Base-by-base conservation (phyloP, 73 alveolate genomes). In the Paramecium caudatum region DNA sequence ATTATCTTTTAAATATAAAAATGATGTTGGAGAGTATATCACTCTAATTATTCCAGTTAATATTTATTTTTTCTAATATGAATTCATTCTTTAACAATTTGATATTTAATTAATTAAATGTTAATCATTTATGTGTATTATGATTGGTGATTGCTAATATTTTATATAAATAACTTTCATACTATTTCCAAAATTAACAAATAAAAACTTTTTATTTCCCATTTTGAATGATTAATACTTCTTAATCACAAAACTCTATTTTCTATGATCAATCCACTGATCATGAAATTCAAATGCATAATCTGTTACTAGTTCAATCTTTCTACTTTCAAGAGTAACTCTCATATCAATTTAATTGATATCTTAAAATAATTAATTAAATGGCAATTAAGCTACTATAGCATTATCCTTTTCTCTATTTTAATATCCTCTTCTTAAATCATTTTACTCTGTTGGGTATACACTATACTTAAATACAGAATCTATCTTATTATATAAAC, bases 401-500 rank as follows among this genome's bases (percentile, higher is more conserved):
- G 27, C 15, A 65, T 36, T 65, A 19, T 74, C 65, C 16, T 74
- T 74, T 34, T 36, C 68, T 21, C 39, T 27, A 37, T 65, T 33
- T 65, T 65, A 36, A 32, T 0, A 55, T 12, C 50, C 47, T 68
- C 84, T 68, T 16, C 84, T 74, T 1, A 74, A 17, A 41, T 41
- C 62, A 37, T 41, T 19, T 27, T 74, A 30, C 43, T 74, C 88
- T 12, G n/a, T 39, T 0, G 88, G 88, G 43, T 27, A 74, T n/a
- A 74, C 88, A 41, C 55, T 27, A 43, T 74, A 74, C 43, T 39
- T 30, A 74, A 16, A 37, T 5, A 74, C 88, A 37, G 25, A 74
- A 39, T 74, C 88, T 0, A 37, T 74, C 43, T 74, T 74, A 74
- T 74, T 74, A 21, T 74, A 74, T 1, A 74, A 5, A 74, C 88